Evolutionary conservation across 805 yeast genomes (phyloP).

Genomic region (Debaryomyces hansenii): DNA sequence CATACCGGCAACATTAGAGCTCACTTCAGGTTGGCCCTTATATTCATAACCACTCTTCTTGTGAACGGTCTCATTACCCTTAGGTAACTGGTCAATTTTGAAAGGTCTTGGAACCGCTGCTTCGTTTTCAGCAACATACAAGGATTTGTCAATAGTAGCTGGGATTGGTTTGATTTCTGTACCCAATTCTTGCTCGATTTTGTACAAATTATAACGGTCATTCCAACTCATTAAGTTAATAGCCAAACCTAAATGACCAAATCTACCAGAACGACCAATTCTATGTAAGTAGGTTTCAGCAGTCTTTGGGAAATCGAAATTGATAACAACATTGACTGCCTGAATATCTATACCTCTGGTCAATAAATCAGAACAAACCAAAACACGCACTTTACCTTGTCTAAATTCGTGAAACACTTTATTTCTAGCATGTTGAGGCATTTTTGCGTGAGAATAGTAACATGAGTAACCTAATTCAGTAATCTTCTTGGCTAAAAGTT

Average conservation of each 20-base stretch:
- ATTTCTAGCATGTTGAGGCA: slow-evolving; percentile 97
- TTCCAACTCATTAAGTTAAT: slow-evolving; percentile 96
- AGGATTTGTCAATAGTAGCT: slow-evolving; percentile 80
- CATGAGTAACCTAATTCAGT: slow-evolving; percentile 96
- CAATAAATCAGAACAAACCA: slow-evolving; percentile 93
- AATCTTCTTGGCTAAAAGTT: slow-evolving; percentile 90
- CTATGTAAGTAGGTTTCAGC: slow-evolving; percentile 98
- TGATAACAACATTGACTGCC: slow-evolving; percentile 96
- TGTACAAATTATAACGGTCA: slow-evolving; percentile 89
- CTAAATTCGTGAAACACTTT: slow-evolving; percentile 98
- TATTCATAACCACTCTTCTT: slow-evolving; percentile 40
- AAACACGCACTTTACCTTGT: slow-evolving; percentile 95
- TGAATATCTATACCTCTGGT: slow-evolving; percentile 99
- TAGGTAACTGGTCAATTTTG: slow-evolving; percentile 64
- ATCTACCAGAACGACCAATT: slow-evolving; percentile 98
- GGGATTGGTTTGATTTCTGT: slow-evolving; percentile 98
- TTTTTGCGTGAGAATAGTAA: slow-evolving; percentile 93
- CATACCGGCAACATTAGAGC: slow-evolving; percentile 3
- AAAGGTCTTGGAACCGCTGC: slow-evolving; percentile 85
- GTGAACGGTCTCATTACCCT: slow-evolving; percentile 35
- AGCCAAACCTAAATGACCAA: slow-evolving; percentile 97
- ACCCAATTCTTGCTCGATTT: slow-evolving; percentile 95
- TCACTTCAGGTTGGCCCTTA: slow-evolving; percentile 44
- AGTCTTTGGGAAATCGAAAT: slow-evolving; percentile 96
- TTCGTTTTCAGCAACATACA: slow-evolving; percentile 83